Evolutionary conservation across 192 early-diverging fungal species (phyloP).

Genomic region (Coemansia sp.): DNA sequence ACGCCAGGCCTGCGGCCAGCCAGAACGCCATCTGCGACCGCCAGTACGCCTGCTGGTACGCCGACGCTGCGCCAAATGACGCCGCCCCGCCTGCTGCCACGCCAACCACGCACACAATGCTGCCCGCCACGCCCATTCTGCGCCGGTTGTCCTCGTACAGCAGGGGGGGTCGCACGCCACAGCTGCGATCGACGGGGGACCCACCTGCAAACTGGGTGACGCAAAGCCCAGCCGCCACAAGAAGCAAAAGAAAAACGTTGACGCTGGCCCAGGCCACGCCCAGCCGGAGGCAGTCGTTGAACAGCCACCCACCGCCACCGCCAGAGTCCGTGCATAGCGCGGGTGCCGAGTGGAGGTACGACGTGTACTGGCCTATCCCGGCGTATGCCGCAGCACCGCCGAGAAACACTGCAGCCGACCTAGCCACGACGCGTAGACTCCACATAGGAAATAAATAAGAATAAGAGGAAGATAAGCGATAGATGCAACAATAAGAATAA

Average conservation of each 20-base stretch:
- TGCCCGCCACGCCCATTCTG: background rate
- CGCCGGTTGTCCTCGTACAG: background rate
- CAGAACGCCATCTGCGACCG: constrained; percentile 20
- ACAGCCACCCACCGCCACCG: constrained; percentile 1
- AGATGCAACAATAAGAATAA: too few species aligned
- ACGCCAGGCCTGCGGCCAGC: background rate
- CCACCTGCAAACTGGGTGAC: too few species aligned
- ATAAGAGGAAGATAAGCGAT: too few species aligned
- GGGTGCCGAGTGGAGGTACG: background rate
- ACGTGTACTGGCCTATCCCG: background rate
- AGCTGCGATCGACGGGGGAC: background rate
- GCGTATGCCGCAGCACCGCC: background rate
- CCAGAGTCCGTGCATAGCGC: background rate
- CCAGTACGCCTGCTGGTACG: constrained; percentile 24
- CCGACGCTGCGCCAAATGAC: background rate
- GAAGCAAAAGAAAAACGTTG: background rate
- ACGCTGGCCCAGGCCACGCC: constrained; percentile 28
- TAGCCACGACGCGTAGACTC: background rate
- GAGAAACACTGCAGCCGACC: background rate
- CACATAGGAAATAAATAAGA: background rate
- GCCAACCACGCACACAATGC: constrained; percentile 1
- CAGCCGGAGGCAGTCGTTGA: constrained; percentile 36
- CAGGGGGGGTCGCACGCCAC: background rate
- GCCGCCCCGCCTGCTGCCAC: background rate
- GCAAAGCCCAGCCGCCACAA: too few species aligned